Evolutionary conservation across 2,329 filamentous ascomycete species (phyloP), one percentile per base, ranked within the genome.

Genomic region (Exophiala aquamarina): DNA sequence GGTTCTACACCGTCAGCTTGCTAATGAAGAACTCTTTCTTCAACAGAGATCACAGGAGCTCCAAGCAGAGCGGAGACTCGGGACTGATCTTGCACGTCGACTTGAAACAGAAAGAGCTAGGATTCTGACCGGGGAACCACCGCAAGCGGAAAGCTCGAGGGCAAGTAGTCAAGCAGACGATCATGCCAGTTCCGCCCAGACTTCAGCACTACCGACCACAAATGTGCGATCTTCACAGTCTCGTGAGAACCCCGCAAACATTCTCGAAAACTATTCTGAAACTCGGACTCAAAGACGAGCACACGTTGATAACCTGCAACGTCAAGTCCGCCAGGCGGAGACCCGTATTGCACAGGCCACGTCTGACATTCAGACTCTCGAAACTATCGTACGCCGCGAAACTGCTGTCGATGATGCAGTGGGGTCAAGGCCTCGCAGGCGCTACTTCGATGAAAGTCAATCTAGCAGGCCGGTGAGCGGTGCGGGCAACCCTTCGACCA

Each of bases 291-390:
- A 48, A 13, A 37, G 57, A 41, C 15, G 44, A 5, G 49, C 49
- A 3, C 50, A 51, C 29, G 49, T 59, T 19, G 47, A 54, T 29
- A 43, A 56, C 11, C 42, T 59, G 2, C 44, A 58, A 32, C 44
- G 41, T 28, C 55, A 59, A 46, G 46, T 54, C 15, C 55, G 57
- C 21, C 44, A 52, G 20, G 57, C 57, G 29, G 57, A 59, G 40
- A 50, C 52, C 20, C 46, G 53, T 8, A 53, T 59, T 11, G 50
- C 51, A n/a, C 42, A 46, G 9, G 55, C 57, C 3, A 44, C 49
- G 9, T 37, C 43, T 14, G 54, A 56, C 40, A 50, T 52, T 20
- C 44, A 50, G 41, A 33, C 48, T 10, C 45, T 52, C 13, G 50
- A 54, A 18, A 45, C 32, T 23, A 40, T 46, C 28, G 39, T 54